Evolutionary conservation across 306 rosid species (phyloP).

Genomic region (Begonia masoniana): DNA sequence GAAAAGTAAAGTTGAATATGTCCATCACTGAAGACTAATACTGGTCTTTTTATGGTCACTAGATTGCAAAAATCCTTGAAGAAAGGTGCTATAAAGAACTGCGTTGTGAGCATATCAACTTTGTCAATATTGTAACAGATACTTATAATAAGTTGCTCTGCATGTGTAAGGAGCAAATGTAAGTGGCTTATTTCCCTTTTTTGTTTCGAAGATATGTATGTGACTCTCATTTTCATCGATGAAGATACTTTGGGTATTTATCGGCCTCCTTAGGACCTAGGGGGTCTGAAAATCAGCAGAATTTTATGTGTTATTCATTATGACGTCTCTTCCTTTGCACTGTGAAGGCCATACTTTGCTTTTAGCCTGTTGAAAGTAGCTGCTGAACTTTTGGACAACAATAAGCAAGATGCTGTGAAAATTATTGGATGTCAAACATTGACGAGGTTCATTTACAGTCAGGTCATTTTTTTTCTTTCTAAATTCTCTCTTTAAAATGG

Average conservation of each 20-base stretch:
- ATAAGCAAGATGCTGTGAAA: conserved; percentile 58
- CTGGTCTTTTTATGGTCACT: conserved; percentile 9
- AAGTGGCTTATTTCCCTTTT: conserved; percentile 27
- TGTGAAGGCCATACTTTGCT: conserved; percentile 76
- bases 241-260: too few relatives aligned
- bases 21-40: conserved; percentile 15
- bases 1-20: conserved; percentile 2
- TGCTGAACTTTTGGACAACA: conserved; percentile 56
- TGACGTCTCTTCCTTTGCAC: conserved; percentile 4
- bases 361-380: conserved; percentile 64
- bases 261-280: too few relatives aligned
- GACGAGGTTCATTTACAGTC: conserved; percentile 65
- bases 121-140: conserved; percentile 50
- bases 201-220: not conserved
- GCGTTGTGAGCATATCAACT: conserved; percentile 48
- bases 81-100: conserved; percentile 91
- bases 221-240: too few relatives aligned
- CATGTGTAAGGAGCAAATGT: conserved; percentile 86
- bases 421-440: conserved; percentile 82
- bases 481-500: not conserved
- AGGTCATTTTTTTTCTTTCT: conserved; percentile 35
- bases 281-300: too few relatives aligned
- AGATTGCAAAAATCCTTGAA: conserved; percentile 94
- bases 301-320: too few relatives aligned
- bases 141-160: conserved; percentile 71